Evolutionary conservation across 2,329 filamentous ascomycete genomes (phyloP).

Genomic region (Bisporella sp.): DNA sequence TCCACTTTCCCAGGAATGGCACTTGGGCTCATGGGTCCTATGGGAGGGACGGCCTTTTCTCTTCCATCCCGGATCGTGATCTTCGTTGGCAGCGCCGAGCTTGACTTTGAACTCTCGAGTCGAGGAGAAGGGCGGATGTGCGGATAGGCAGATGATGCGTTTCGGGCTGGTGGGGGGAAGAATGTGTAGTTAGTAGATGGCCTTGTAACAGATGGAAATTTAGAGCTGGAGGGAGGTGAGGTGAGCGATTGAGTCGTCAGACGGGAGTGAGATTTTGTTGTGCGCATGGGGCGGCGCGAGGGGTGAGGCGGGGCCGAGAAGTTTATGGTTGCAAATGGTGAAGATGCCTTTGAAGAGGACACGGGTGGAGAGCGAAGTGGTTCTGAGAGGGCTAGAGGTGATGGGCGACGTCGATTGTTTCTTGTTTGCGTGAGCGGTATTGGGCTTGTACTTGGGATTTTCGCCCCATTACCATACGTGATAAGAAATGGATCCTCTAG

Average conservation of each 20-base stretch:
- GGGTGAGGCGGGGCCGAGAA: slow-evolving; percentile 2
- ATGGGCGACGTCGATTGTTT: neutral
- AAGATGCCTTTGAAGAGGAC: slow-evolving; percentile 3
- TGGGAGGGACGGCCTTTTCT: slow-evolving; percentile 10
- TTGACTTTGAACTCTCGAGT: no score
- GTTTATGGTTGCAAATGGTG: slow-evolving; percentile 5
- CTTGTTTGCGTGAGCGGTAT: neutral
- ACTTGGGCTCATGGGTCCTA: slow-evolving; percentile 12
- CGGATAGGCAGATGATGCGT: no score
- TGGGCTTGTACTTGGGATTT: neutral
- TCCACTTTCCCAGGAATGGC: slow-evolving; percentile 10
- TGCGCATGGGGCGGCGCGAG: slow-evolving; percentile 1
- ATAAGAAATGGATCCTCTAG: no score
- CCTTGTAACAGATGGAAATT: no score
- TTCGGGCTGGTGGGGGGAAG: no score
- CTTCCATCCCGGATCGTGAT: neutral
- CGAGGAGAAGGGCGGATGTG: no score
- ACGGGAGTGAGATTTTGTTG: no score
- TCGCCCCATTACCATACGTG: no score
- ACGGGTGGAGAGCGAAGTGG: slow-evolving; percentile 6
- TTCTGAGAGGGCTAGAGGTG: neutral
- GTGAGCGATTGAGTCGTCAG: no score
- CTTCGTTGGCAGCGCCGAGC: no score
- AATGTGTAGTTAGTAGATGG: no score
- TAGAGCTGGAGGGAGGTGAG: no score